Evolutionary conservation across 768 basidiomycete species (phyloP).

Genomic region (Lentinula lateritia): DNA sequence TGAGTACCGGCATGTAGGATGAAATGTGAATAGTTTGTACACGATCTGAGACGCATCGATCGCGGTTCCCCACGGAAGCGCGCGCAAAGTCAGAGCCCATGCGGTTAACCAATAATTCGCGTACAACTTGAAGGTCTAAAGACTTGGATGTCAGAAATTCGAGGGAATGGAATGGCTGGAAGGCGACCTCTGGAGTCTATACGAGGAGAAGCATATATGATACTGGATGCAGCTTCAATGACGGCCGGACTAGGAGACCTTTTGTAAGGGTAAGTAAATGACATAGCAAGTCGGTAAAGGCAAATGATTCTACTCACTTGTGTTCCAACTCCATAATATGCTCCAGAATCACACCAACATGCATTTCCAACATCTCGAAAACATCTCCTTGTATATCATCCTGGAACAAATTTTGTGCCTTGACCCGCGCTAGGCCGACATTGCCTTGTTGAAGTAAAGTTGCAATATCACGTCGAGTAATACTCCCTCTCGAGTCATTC

Average conservation of each 20-base stretch:
- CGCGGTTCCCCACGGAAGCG: conserved; percentile 44
- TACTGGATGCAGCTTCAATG: conserved; percentile 63
- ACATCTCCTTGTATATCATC: conserved; percentile 60
- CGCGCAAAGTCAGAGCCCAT: conserved; percentile 54
- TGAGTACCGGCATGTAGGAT: background rate
- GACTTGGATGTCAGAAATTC: conserved; percentile 4
- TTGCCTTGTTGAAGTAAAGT: conserved; percentile 58
- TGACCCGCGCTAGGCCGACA: conserved; percentile 60
- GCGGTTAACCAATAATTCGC: conserved; percentile 48
- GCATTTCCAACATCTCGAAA: conserved; percentile 61
- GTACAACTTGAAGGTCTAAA: conserved; percentile 52
- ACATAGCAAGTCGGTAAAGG: background rate
- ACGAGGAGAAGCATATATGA: conserved; percentile 57
- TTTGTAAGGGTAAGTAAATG: conserved; percentile 12
- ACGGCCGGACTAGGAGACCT: conserved; percentile 42
- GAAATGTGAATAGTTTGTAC: conserved; percentile 20
- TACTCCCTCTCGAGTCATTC: conserved; percentile 57
- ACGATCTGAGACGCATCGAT: conserved; percentile 48
- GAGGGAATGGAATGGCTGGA: background rate
- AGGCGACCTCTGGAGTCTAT: conserved; percentile 52
- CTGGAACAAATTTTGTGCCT: conserved; percentile 60
- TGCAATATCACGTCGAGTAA: conserved; percentile 64
- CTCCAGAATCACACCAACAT: conserved; percentile 57
- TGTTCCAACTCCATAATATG: conserved; percentile 53
- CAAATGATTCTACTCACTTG: conserved; percentile 26